phyloP scores from a whole-genome alignment of 495 filamentous ascomycete genomes.

The Pseudevernia furfuracea region DNA sequence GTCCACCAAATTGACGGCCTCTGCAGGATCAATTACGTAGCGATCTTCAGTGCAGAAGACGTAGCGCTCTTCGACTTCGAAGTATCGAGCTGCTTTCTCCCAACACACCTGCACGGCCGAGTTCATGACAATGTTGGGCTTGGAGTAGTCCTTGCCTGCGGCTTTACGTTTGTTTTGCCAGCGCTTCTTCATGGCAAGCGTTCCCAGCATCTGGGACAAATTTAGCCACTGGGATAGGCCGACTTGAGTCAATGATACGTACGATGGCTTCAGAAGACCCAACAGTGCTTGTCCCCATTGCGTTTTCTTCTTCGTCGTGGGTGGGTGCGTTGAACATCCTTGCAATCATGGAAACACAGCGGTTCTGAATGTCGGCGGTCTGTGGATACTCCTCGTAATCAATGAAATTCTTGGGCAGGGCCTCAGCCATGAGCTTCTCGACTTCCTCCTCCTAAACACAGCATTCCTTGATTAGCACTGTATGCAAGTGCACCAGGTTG shows the following conservation, averaged over 20 bases:
- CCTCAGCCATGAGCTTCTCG: slow-evolving; percentile 83
- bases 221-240: neutral
- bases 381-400: slow-evolving; percentile 87
- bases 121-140: slow-evolving; percentile 87
- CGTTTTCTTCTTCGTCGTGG: slow-evolving; percentile 38
- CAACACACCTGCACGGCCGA: slow-evolving; percentile 91
- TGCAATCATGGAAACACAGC: slow-evolving; percentile 91
- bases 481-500: neutral
- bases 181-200: slow-evolving; percentile 89
- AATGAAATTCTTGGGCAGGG: slow-evolving; percentile 88
- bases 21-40: slow-evolving; percentile 77
- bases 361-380: slow-evolving; percentile 82
- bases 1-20: slow-evolving; percentile 77
- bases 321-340: slow-evolving; percentile 70
- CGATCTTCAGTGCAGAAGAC: slow-evolving; percentile 75
- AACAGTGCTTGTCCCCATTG: slow-evolving; percentile 79
- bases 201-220: slow-evolving; percentile 44
- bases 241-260: slow-evolving; percentile 23
- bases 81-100: slow-evolving; percentile 94
- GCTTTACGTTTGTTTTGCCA: slow-evolving; percentile 81
- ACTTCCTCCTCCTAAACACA: slow-evolving; percentile 67
- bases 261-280: slow-evolving; percentile 87
- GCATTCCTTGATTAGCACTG: neutral
- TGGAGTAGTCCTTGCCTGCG: slow-evolving; percentile 63
- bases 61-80: slow-evolving; percentile 84